Evolutionary conservation across 768 basidiomycete species (phyloP).

Genomic region (Boletus vermiculosoides): DNA sequence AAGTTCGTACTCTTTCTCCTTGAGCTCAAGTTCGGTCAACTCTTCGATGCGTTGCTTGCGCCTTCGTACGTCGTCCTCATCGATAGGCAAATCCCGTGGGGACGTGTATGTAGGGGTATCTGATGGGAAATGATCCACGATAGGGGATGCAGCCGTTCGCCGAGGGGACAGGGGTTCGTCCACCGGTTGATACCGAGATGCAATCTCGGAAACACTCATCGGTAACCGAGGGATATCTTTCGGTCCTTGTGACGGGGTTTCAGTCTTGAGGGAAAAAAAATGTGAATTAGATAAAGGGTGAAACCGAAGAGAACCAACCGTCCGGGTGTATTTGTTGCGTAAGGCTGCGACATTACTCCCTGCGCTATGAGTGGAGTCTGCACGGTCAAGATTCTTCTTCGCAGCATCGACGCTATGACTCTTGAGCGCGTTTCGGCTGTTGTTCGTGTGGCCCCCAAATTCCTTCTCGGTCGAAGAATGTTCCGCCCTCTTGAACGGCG

Average conservation of each 20-base stretch:
- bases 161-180: conserved; percentile 46
- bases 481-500: conserved; percentile 23
- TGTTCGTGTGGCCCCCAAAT: conserved; percentile 31
- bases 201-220: conserved; percentile 60
- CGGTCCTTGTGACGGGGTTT: conserved; percentile 50
- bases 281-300: conserved; percentile 1
- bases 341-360: conserved; percentile 68
- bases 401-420: conserved; percentile 33
- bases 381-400: conserved; percentile 44
- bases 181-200: conserved; percentile 55
- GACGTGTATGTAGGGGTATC: conserved; percentile 22
- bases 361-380: conserved; percentile 51
- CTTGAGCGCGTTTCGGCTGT: conserved; percentile 17
- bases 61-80: conserved; percentile 29
- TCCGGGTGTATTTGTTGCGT: conserved; percentile 58
- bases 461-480: conserved; percentile 30
- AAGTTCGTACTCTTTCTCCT: conserved; percentile 55
- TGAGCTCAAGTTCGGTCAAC: conserved; percentile 49
- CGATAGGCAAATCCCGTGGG: conserved; percentile 17
- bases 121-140: conserved; percentile 26
- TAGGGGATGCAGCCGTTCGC: conserved; percentile 37
- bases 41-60: conserved; percentile 49
- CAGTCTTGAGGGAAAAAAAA: conserved; percentile 38
- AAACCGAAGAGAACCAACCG: conserved; percentile 40
- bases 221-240: conserved; percentile 65